These are phyloP conservation scores for Podaxis sp. DNA, from an alignment of 768 basidiomycete genomes.

Conservation along the genomic window DNA sequence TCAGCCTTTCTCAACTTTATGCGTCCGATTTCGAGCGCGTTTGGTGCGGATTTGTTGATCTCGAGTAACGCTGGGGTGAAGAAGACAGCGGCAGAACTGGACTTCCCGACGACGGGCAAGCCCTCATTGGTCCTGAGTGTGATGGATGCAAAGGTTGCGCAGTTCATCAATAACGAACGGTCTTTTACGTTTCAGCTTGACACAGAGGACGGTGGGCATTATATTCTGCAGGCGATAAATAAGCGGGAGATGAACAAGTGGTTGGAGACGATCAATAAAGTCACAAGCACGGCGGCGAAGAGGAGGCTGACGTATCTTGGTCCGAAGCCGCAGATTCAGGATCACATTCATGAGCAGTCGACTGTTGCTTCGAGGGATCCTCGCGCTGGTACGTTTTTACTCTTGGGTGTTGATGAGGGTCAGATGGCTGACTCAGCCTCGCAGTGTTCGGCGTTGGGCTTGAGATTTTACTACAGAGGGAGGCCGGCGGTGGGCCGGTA, in stretches of 20 bases:
- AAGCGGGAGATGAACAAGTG: constrained; percentile 74
- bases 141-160: constrained; percentile 67
- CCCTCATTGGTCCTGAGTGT: constrained; percentile 75
- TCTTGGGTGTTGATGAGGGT: not conserved
- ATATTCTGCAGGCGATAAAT: constrained; percentile 71
- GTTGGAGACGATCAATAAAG: constrained; percentile 71
- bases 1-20: constrained; percentile 83
- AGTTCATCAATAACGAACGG: constrained; percentile 76
- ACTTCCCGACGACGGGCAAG: constrained; percentile 72
- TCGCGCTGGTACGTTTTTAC: constrained; percentile 57
- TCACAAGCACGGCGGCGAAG: constrained; percentile 73
- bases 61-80: constrained; percentile 36
- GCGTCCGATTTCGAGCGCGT: constrained; percentile 88
- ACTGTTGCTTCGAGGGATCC: constrained; percentile 66
- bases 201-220: constrained; percentile 86
- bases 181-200: constrained; percentile 83
- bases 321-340: constrained; percentile 72
- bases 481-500: constrained; percentile 49
- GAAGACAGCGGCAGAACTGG: constrained; percentile 70
- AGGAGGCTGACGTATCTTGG: constrained; percentile 81
- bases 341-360: constrained; percentile 68
- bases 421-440: constrained; percentile 10
- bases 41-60: constrained; percentile 60
- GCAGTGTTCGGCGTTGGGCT: constrained; percentile 79
- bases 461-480: constrained; percentile 65